A percentile compares a stretch with the other conserved stretches of the same genome.
Evolutionary conservation across 257 asterid genomes (phyloP).

Genomic region (Solanum chaucha): DNA sequence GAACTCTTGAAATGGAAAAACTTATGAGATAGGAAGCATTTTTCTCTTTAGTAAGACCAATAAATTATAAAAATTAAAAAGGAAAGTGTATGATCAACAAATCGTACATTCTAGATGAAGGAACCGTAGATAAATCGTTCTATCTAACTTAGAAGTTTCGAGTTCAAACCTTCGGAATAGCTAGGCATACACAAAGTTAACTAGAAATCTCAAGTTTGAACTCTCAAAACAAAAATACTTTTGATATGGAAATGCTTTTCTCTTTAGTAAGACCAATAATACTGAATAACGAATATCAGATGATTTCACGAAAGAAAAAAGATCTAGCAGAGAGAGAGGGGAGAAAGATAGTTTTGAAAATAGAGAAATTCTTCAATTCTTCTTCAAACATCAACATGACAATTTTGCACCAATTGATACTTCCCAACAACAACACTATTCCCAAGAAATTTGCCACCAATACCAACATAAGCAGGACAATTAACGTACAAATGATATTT

Average conservation of each 20-base stretch:
- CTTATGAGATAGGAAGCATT: neutral
- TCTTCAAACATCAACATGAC: slow-evolving; percentile 48
- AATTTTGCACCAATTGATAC: slow-evolving; percentile 37
- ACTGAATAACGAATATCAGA: neutral
- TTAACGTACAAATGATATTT: slow-evolving; percentile 46
- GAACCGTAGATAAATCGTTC: neutral
- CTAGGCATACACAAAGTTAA: neutral
- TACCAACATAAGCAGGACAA: slow-evolving; percentile 70
- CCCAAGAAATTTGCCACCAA: slow-evolving; percentile 14
- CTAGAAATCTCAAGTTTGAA: neutral
- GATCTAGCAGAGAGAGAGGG: too few species aligned
- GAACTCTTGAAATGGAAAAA: neutral
- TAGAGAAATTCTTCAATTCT: neutral
- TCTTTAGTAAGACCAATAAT: neutral
- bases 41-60: neutral
- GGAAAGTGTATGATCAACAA: neutral
- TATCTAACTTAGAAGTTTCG: neutral
- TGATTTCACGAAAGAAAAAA: too few species aligned
- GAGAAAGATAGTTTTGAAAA: neutral
- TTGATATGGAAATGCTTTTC: neutral
- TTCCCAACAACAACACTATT: slow-evolving; percentile 17
- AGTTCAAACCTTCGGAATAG: neutral
- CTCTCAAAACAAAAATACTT: neutral
- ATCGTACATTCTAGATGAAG: neutral
- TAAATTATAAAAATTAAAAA: neutral